Conservation (phyloP, 75 land plant species). For the Sequoiadendron giganteum region DNA sequence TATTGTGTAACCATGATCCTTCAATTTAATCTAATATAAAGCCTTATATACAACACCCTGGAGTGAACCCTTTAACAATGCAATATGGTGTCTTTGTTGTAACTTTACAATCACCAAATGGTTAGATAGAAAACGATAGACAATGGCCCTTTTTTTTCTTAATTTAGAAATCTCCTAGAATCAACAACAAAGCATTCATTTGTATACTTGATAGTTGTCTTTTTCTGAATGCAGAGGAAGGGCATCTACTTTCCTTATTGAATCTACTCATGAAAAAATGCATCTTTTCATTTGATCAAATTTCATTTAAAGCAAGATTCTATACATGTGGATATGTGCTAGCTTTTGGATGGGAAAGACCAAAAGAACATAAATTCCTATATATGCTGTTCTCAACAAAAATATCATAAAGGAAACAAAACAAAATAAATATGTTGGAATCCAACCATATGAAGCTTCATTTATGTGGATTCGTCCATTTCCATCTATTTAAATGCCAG, state of each 20-base stretch:
- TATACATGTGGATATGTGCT: not conserved
- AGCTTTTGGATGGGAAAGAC: not conserved
- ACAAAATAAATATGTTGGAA: not conserved
- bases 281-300: not conserved
- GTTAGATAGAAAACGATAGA: not conserved
- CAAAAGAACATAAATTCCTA: not conserved
- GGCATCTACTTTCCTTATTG: not conserved
- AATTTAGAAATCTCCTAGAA: not conserved
- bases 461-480: not conserved
- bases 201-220: not conserved
- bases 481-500: not conserved
- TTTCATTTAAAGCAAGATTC: not conserved
- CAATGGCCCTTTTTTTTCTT: not conserved
- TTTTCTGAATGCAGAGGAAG: conserved; percentile 2
- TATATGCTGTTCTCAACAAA: not conserved
- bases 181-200: not conserved
- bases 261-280: not conserved
- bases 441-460: not conserved
- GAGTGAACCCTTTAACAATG: not conserved
- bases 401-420: not conserved
- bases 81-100: not conserved
- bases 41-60: not conserved
- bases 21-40: not conserved
- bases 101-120: conserved; percentile 5
- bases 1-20: not conserved